Evolutionary conservation across 345 rosid species (phyloP).

Genomic region (Mangifera indica): DNA sequence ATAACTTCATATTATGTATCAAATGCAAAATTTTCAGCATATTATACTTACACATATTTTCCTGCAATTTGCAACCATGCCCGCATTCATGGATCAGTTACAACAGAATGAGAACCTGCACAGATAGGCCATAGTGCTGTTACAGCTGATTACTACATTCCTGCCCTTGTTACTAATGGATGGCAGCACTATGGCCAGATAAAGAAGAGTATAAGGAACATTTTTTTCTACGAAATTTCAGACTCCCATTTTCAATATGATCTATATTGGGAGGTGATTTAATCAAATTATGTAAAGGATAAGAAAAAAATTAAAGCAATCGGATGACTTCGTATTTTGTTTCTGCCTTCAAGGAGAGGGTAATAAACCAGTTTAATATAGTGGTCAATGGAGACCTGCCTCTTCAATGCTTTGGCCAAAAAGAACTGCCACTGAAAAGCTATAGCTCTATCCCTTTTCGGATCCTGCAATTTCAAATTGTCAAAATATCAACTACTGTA

Average conservation of each 20-base stretch:
- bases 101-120: slow-evolving; percentile 3
- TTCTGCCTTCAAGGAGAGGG: neutral
- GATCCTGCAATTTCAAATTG: slow-evolving; percentile 19
- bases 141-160: neutral
- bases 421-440: neutral
- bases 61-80: neutral
- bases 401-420: neutral
- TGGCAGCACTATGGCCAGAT: slow-evolving; percentile 14
- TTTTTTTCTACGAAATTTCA: slow-evolving; percentile 11
- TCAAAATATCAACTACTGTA: slow-evolving; percentile 14
- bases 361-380: neutral
- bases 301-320: neutral
- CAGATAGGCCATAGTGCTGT: neutral
- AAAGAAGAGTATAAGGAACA: neutral
- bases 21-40: neutral
- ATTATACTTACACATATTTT: neutral
- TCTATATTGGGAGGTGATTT: slow-evolving; percentile 30
- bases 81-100: slow-evolving; percentile 10
- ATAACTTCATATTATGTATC: neutral
- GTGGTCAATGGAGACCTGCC: neutral
- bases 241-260: slow-evolving; percentile 31
- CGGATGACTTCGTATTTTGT: no score
- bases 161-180: slow-evolving; percentile 20
- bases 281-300: slow-evolving; percentile 6
- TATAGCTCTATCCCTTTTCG: neutral